Percentiles rank a stretch among this genome's conserved stretches.
phyloP scores from a whole-genome alignment of 495 filamentous ascomycete species.

The Talaromyces wortmannii region DNA sequence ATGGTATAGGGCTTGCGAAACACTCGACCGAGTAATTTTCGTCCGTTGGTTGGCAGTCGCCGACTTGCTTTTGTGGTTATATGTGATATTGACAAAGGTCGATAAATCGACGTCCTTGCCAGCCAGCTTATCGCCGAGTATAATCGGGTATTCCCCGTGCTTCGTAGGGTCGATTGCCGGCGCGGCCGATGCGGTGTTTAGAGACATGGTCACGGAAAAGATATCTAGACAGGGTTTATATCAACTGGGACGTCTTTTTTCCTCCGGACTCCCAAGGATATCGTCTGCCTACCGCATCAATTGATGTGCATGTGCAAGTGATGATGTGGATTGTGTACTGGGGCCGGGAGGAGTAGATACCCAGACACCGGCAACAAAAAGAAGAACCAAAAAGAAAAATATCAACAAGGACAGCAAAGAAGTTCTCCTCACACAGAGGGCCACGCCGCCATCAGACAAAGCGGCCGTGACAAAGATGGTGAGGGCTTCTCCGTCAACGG shows the following conservation, averaged over 20 bases:
- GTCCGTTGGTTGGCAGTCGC: constrained; percentile 29
- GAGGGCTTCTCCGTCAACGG: no score
- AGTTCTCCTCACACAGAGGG: neutral
- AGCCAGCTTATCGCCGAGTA: constrained; percentile 34
- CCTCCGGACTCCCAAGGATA: no score
- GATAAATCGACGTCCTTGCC: constrained; percentile 16
- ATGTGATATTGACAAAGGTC: constrained; percentile 33
- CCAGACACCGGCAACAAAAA: neutral
- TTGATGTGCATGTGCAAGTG: no score
- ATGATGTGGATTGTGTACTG: no score
- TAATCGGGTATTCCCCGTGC: constrained; percentile 40
- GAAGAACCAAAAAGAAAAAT: neutral
- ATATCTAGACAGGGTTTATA: no score
- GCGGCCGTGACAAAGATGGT: no score
- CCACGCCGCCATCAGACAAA: no score
- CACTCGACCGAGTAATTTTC: constrained; percentile 30
- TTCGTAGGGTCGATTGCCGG: constrained; percentile 42
- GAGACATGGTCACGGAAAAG: neutral
- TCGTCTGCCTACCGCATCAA: no score
- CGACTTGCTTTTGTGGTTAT: constrained; percentile 50
- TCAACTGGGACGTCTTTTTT: no score
- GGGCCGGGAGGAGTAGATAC: no score
- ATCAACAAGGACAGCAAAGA: neutral
- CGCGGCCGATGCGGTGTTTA: constrained; percentile 6
- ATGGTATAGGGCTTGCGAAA: constrained; percentile 33